phyloP scores from a whole-genome alignment of 1,284 basidiomycete genomes.

The Austropuccinia psidii region DNA sequence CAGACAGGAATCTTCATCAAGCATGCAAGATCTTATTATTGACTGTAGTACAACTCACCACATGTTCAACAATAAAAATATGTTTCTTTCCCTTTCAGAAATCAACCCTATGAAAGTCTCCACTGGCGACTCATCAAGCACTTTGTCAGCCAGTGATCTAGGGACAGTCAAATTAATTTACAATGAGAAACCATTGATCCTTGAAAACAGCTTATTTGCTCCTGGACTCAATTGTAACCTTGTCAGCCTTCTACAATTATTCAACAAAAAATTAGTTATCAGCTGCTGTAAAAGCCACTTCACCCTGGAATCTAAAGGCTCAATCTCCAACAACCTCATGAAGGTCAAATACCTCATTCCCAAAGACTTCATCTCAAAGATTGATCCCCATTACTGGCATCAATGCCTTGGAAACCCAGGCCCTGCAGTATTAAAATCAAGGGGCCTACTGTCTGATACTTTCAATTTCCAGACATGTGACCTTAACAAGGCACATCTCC shows the following conservation, averaged over 20 bases:
- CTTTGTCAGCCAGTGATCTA: background rate
- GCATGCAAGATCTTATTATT: background rate
- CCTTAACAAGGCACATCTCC: too few relatives aligned
- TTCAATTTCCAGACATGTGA: too few relatives aligned
- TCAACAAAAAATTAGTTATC: too few relatives aligned
- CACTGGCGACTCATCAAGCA: background rate
- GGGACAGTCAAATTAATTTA: background rate
- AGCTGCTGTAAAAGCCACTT: too few relatives aligned
- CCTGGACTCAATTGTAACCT: background rate
- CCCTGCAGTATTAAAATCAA: too few relatives aligned
- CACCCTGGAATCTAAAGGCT: too few relatives aligned
- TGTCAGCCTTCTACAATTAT: background rate
- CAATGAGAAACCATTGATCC: background rate
- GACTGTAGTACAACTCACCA: background rate
- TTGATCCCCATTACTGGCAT: too few relatives aligned
- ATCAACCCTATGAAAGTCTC: background rate
- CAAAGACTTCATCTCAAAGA: too few relatives aligned
- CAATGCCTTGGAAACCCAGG: too few relatives aligned
- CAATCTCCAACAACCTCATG: too few relatives aligned
- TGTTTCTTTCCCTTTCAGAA: background rate
- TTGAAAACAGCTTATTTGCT: background rate
- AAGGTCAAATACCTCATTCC: too few relatives aligned
- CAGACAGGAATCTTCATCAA: rapidly evolving
- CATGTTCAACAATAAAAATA: background rate
- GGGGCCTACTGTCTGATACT: too few relatives aligned